Conservation (phyloP, 345 rosid species). For the Hypericum androsaemum region DNA sequence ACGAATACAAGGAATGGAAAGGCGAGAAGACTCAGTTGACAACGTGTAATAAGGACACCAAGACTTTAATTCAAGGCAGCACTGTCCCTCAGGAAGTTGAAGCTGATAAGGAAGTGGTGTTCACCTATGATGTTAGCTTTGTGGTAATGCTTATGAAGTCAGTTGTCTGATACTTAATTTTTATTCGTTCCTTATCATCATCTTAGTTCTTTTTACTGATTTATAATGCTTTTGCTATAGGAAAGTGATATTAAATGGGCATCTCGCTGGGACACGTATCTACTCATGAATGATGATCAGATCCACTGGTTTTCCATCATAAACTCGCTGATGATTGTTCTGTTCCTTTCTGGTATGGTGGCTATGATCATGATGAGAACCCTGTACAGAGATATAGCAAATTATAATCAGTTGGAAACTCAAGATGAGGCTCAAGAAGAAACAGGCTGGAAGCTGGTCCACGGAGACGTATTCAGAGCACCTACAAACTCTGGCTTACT, state of each 20-base stretch:
- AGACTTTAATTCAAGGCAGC: slow-evolving; percentile 73
- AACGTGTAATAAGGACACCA: slow-evolving; percentile 88
- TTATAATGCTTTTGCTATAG: slow-evolving; percentile 19
- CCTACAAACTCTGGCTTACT: slow-evolving; percentile 74
- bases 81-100: slow-evolving; percentile 89
- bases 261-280: slow-evolving; percentile 97
- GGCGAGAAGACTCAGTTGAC: slow-evolving; percentile 72
- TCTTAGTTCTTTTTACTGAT: slow-evolving; percentile 6
- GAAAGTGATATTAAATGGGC: slow-evolving; percentile 99
- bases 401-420: slow-evolving; percentile 90
- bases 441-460: slow-evolving; percentile 98
- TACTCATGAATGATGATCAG: slow-evolving; percentile 96
- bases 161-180: background rate
- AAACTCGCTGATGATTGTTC: slow-evolving; percentile 91
- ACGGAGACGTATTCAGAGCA: slow-evolving; percentile 90
- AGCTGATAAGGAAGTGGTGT: slow-evolving; percentile 58
- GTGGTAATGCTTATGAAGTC: slow-evolving; percentile 33
- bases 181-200: background rate
- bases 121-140: slow-evolving; percentile 87
- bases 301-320: slow-evolving; percentile 98
- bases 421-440: slow-evolving; percentile 99
- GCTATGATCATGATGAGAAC: slow-evolving; percentile 99
- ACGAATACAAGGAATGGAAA: slow-evolving; percentile 91
- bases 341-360: slow-evolving; percentile 97
- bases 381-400: slow-evolving; percentile 81